A percentile compares a stretch with the other conserved stretches of the same genome.
Conservation (phyloP, 169 alveolate genomes). For the Eimeria sp. region DNA sequence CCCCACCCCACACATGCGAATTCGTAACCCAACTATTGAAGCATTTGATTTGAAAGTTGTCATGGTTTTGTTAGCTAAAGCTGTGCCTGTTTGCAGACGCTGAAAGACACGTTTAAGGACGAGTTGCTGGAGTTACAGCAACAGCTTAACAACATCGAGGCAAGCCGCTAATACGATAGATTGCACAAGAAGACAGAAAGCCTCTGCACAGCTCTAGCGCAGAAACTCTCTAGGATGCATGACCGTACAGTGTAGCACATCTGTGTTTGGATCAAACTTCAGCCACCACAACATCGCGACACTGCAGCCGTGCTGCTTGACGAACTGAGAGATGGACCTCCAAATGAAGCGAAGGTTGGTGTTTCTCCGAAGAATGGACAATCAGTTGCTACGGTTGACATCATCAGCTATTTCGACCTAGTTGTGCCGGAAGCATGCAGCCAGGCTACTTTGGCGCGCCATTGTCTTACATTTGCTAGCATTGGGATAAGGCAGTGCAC, state of each 20-base stretch:
- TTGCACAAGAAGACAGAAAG: not conserved
- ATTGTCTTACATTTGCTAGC: not conserved
- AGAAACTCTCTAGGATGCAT: not conserved
- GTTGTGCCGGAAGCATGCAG: not conserved
- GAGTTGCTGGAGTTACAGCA: slow-evolving; percentile 70
- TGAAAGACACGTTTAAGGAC: slow-evolving; percentile 67
- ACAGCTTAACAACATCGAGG: slow-evolving; percentile 71
- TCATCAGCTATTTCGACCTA: not conserved
- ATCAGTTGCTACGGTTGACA: not conserved
- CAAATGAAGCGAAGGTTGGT: slow-evolving; percentile 43
- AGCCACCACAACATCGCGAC: slow-evolving; percentile 71
- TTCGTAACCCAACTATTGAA: not conserved
- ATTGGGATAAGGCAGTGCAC: not conserved
- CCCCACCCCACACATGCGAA: not conserved
- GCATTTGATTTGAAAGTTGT: not conserved
- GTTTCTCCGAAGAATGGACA: not conserved
- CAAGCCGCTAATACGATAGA: not conserved
- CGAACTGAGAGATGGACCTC: not conserved
- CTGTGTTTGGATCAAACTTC: slow-evolving; percentile 7
- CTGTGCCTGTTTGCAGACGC: slow-evolving; percentile 56
- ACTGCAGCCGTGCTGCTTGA: slow-evolving; percentile 59
- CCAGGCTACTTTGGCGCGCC: not conserved
- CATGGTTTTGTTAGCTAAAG: not conserved
- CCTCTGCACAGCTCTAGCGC: not conserved
- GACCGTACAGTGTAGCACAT: not conserved